These are phyloP conservation scores for Elasticomyces elasticus DNA, from an alignment of 495 filamentous ascomycete genomes.

Conservation along the genomic window DNA sequence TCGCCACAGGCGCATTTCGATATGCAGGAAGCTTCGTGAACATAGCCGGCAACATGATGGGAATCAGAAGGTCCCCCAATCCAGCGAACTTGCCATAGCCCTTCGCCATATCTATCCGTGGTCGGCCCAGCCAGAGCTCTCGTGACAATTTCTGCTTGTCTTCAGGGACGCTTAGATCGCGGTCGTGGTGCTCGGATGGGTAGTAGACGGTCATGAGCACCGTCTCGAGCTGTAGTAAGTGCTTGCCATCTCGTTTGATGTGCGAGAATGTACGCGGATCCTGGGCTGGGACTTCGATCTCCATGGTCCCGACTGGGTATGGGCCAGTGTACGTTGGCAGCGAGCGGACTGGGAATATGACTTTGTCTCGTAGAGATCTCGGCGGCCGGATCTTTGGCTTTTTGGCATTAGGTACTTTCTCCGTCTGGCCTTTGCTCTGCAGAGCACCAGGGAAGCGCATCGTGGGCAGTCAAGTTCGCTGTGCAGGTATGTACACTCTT, in stretches of 20 bases:
- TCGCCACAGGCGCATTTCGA: constrained; percentile 40
- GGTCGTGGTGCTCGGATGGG: constrained; percentile 19
- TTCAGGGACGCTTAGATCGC: not conserved
- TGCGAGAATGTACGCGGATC: constrained; percentile 30
- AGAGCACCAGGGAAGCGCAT: constrained; percentile 10
- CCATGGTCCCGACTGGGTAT: constrained; percentile 33
- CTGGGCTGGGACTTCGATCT: constrained; percentile 33
- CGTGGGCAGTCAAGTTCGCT: not conserved
- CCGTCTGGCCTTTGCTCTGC: constrained; percentile 5
- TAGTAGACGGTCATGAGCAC: constrained; percentile 36
- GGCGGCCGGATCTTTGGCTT: constrained; percentile 30
- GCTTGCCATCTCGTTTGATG: constrained; percentile 29
- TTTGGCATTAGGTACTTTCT: constrained; percentile 10
- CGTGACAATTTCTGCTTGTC: constrained; percentile 30
- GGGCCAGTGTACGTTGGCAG: constrained; percentile 33
- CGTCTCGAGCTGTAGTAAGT: constrained; percentile 32
- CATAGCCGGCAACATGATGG: constrained; percentile 42
- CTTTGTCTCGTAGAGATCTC: constrained; percentile 25
- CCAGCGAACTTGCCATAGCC: constrained; percentile 46
- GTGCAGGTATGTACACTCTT: no score
- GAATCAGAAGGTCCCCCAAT: constrained; percentile 33
- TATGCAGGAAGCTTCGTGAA: constrained; percentile 50
- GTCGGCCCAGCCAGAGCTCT: constrained; percentile 45
- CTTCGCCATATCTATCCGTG: constrained; percentile 39
- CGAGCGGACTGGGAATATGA: constrained; percentile 24